Evolutionary conservation across 768 basidiomycete species (phyloP), one percentile per base, ranked within the genome.

Genomic region (Megacollybia marginata): DNA sequence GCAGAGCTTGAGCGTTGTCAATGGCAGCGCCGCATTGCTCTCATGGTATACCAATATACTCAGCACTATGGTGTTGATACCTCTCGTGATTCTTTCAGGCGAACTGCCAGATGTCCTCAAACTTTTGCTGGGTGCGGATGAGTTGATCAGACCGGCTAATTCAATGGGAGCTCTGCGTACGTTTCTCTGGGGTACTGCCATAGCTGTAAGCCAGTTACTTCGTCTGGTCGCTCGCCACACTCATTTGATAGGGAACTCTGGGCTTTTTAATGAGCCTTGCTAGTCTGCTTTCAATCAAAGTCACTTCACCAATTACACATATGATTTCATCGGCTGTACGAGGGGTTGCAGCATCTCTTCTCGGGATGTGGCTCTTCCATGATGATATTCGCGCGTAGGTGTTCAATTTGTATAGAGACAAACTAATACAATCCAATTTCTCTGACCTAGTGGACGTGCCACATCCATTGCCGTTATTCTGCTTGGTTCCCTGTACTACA

Each of bases 241-340:
- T 12, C 7, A 8, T 52, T 45, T 23, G 19, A 15, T 49, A 92
- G 89, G 93, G 93, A 32, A 69, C 78, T 15, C 69, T 96, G 47
- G 94, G 94, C 9, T 98, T 96, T 76, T 69, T 94, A 57, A 96
- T 98, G 81, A 91, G 88, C 68, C 79, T 98, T 48, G 93, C 94
- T 9, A 91, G 89, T 54, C 70, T 94, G 53, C 75, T 98, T 31
- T 93, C 90, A 20, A 96, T 98, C 74, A 94, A 98, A 65, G 88
- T 97, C 53, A 98, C 94, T 8, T 95, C 92, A 1, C 94, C 94
- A 12, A 92, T 97, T 63, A 94, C 94, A 2, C 94, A 98, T 65
- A 98, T 97, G 94, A 72, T 96, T 23, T 94, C 92, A 4, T 92
- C 92, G 10, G 94, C 95, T 16, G 91, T 95, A 4, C 87, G 94